Evolutionary conservation across 805 yeast genomes (phyloP).

Genomic region (Candida nemodendra): DNA sequence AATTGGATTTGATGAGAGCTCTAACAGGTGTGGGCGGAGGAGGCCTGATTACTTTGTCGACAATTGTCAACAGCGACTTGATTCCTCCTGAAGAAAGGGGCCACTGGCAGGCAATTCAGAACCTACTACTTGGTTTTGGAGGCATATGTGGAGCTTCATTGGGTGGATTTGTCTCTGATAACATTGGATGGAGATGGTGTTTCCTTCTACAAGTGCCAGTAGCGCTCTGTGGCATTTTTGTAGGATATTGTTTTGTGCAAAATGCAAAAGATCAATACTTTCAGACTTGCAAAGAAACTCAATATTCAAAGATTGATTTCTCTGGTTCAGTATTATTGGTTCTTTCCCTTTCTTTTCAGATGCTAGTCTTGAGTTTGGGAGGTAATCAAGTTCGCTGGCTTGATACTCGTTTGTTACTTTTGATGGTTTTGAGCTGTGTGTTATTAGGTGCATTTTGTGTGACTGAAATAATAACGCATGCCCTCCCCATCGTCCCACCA

Average conservation of each 20-base stretch:
- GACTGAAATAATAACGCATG: slow-evolving; percentile 11
- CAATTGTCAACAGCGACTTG: slow-evolving; percentile 70
- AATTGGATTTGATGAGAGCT: slow-evolving; percentile 53
- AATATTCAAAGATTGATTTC: slow-evolving; percentile 11
- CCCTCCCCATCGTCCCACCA: slow-evolving; percentile 37
- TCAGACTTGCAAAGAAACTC: slow-evolving; percentile 2
- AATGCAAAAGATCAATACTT: slow-evolving; percentile 33
- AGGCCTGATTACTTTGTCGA: slow-evolving; percentile 68
- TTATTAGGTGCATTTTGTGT: slow-evolving; percentile 4
- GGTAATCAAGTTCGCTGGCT: slow-evolving; percentile 16
- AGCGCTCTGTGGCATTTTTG: slow-evolving; percentile 38
- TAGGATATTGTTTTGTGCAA: slow-evolving; percentile 36
- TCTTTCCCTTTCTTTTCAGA: slow-evolving; percentile 12
- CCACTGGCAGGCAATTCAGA: slow-evolving; percentile 73
- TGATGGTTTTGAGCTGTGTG: slow-evolving; percentile 4
- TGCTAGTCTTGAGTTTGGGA: slow-evolving; percentile 13
- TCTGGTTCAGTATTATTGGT: slow-evolving; percentile 14
- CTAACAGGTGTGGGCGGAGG: slow-evolving; percentile 86
- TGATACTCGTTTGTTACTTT: slow-evolving; percentile 7
- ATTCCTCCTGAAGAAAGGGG: slow-evolving; percentile 74
- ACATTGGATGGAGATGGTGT: slow-evolving; percentile 61
- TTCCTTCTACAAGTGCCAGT: slow-evolving; percentile 49
- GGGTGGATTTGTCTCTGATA: slow-evolving; percentile 51
- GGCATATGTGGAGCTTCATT: slow-evolving; percentile 64
- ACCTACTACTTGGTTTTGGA: slow-evolving; percentile 70